A percentile compares a stretch with the other conserved stretches of the same genome.
These are phyloP conservation scores for Nicotiana tomentosiformis DNA, from an alignment of 257 asterid genomes.

Conservation along the genomic window DNA sequence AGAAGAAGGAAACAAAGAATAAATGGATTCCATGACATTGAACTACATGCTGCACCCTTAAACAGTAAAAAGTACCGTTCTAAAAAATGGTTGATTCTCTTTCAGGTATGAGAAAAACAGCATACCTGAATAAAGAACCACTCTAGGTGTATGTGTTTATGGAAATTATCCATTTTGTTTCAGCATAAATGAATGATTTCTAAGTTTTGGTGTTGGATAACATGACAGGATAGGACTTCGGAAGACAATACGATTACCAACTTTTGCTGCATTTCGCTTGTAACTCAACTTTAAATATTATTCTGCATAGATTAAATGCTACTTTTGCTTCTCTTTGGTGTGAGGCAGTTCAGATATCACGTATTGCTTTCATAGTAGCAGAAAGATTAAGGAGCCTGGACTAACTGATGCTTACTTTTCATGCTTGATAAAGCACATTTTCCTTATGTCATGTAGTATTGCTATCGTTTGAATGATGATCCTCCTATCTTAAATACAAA, in stretches of 20 bases:
- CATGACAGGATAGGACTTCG: not conserved
- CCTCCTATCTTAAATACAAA: not conserved
- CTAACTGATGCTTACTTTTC: not conserved
- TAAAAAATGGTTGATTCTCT: not conserved
- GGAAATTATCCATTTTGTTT: not conserved
- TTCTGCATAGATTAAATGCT: not conserved
- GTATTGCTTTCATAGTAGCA: not conserved
- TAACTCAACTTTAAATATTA: not conserved
- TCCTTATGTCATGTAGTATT: not conserved
- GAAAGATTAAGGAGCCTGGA: not conserved
- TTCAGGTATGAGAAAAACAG: not conserved
- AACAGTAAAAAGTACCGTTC: not conserved
- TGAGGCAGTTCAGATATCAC: not conserved
- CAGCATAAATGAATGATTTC: not conserved
- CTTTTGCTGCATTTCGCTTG: not conserved
- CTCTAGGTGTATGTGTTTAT: not conserved
- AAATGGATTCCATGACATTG: not conserved
- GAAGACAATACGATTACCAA: not conserved
- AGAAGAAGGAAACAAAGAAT: conserved; percentile 1
- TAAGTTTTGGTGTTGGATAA: not conserved
- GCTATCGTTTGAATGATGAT: not conserved
- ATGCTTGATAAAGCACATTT: not conserved
- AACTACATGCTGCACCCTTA: not conserved
- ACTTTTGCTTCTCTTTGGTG: not conserved
- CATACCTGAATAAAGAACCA: not conserved